phyloP scores from a whole-genome alignment of 2,329 filamentous ascomycete species.

The Apiospora phragmitis region DNA sequence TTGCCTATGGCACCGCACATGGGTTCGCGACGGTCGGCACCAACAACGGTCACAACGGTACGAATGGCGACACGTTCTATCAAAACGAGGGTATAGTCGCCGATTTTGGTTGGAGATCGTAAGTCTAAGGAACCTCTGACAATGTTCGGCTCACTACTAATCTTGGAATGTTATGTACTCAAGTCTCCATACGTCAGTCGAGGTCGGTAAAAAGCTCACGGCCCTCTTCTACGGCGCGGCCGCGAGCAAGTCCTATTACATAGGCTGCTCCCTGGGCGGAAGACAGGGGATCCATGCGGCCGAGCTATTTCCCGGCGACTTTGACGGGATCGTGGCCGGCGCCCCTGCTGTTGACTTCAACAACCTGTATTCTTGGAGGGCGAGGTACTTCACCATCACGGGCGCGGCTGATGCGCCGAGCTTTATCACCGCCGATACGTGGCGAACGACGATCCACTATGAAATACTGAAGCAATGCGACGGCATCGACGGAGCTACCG shows the following conservation, averaged over 20 bases:
- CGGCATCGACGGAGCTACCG: constrained; percentile 38
- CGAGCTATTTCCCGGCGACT: constrained; percentile 54
- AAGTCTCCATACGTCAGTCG: constrained; percentile 47
- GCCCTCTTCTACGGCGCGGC: constrained; percentile 44
- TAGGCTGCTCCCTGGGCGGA: constrained; percentile 60
- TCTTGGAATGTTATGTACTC: background rate
- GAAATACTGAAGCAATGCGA: constrained; percentile 40
- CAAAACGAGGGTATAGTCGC: constrained; percentile 37
- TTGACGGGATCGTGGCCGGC: constrained; percentile 56
- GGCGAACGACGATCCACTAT: constrained; percentile 35
- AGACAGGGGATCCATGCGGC: constrained; percentile 56
- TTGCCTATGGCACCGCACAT: constrained; percentile 40
- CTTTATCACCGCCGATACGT: constrained; percentile 20
- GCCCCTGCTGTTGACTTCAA: constrained; percentile 39
- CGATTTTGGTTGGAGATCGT: constrained; percentile 36
- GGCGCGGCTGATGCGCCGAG: constrained; percentile 24
- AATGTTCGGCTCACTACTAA: background rate
- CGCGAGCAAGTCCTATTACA: constrained; percentile 49
- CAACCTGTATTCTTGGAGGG: constrained; percentile 32
- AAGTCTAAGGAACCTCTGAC: constrained; percentile 22
- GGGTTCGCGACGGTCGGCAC: constrained; percentile 48
- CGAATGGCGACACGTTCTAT: constrained; percentile 31
- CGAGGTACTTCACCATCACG: constrained; percentile 43
- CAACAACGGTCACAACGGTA: constrained; percentile 52
- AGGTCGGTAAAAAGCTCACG: constrained; percentile 49